Base-by-base conservation (phyloP, 345 rosid genomes). In the Eutrema japonicum region DNA sequence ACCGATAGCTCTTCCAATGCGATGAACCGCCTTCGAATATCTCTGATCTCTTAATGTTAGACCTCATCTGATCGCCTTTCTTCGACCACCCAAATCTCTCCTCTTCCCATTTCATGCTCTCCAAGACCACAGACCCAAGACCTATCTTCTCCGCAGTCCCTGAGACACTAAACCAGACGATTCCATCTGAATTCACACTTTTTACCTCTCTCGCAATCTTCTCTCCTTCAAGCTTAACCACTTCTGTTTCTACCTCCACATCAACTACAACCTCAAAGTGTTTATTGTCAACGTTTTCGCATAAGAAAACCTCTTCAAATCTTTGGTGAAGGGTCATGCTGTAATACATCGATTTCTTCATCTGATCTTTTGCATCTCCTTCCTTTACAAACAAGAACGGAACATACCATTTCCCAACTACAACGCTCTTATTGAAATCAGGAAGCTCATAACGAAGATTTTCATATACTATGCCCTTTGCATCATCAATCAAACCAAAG, bases 401-500 rank as follows among this genome's bases (percentile, higher is more conserved):
- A 50, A 83, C 85, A 43, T 85, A 90, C 96, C 92, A 90, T 68
- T 76, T 87, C 18, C 92, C 96, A 16, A 87, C 87, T 6, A 71
- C 68, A 11, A 66, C 64, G n/a, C 43, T 18, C 56, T 84, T 78
- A 27, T 52, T 58, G 0, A 54, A 42, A 62, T 10, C 79, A 4
- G 90, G 92, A 68, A 88, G 85, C 59, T 70, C 78, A 5, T 73
- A 32, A 2, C 92, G 81, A 26, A 66, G 80, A 18, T 77, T 14
- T 13, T 27, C 12, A 22, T 88, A 78, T 0, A 86, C 83, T 2
- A 88, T 70, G 0, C 96, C 94, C 47, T 74, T 64, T 46, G 94
- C 96, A 37, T 85, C 90, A 18, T 87, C 89, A 5, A 10, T 47
- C 27, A 90, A 49, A 43, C 77, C 64, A 40, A 52, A 81, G 60